Evolutionary conservation across 2,329 filamentous ascomycete species (phyloP), one percentile per base, ranked within the genome.

Genomic region (Hypoxylon sp.): DNA sequence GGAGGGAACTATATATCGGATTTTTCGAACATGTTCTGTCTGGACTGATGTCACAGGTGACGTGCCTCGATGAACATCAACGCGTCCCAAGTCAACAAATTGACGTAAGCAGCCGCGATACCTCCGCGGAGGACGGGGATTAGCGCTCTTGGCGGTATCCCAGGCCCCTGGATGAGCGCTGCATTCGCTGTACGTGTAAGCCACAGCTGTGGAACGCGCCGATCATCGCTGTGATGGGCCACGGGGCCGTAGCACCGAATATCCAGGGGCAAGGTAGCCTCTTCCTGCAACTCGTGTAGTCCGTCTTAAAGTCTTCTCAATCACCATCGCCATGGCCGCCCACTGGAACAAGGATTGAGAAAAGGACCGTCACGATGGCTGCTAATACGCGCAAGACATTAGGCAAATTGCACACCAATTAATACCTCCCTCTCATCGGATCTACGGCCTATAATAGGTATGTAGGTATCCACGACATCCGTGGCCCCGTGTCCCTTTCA

Each of bases 31-130:
- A 20, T 32, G n/a, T n/a, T 20, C 24, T 53, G 9, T 30, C 36
- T 53, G n/a, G 26, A n/a, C 38, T 55, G 52, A 55, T 45, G 52
- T 56, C 52, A 56, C 28, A 38, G 30, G 24, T 48, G 52, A 44
- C 40, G 52, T 36, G 16, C 22, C 12, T 45, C 8, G 6, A 24
- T 55, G 14, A 46, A 46, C n/a, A 36, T 38, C 30, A 40, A 51
- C 36, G 24, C 50, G 36, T 28, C 22, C 18, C 14, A 30, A 16
- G 44, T 38, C 32, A 38, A 55, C 42, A 56, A 28, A 48, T 40
- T 40, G 53, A 56, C 44, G 44, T 56, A 28, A 49, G 22, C 28
- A 28, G 22, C 33, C 26, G 36, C 7, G 16, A 9, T 20, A 40
- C 16, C 16, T 40, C 7, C 36, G 16, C 16, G 16, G n/a, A 40